These are phyloP conservation scores for Phialophora tarda DNA, from an alignment of 2,329 filamentous ascomycete genomes.

Conservation along the genomic window DNA sequence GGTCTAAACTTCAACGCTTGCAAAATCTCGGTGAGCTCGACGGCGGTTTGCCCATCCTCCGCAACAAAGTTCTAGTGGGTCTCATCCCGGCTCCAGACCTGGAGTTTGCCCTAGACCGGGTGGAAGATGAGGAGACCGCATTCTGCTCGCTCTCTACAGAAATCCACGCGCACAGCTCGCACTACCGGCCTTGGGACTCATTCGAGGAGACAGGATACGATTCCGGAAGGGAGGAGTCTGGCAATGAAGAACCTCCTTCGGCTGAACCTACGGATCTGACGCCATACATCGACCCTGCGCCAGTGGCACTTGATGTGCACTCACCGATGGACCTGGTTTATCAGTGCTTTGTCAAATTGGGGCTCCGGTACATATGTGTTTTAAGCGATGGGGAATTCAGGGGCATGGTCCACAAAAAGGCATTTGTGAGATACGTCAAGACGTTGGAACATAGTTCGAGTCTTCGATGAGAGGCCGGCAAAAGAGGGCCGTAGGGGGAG, in stretches of 20 bases:
- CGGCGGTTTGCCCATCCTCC: conserved; percentile 84
- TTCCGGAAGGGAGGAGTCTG: conserved; percentile 64
- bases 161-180: conserved; percentile 52
- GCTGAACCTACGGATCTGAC: conserved; percentile 82
- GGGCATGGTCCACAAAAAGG: conserved; percentile 96
- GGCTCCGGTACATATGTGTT: conserved; percentile 90
- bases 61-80: conserved; percentile 79
- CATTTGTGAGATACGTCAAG: conserved; percentile 92
- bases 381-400: conserved; percentile 81
- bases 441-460: conserved; percentile 67
- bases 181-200: conserved; percentile 32
- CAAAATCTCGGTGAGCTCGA: conserved; percentile 89
- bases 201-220: conserved; percentile 37
- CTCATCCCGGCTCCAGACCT: conserved; percentile 93
- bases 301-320: conserved; percentile 83
- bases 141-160: conserved; percentile 81
- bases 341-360: conserved; percentile 94
- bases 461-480: conserved; percentile 6
- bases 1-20: conserved; percentile 78
- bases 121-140: conserved; percentile 68
- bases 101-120: conserved; percentile 85
- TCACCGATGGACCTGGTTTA: conserved; percentile 95
- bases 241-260: conserved; percentile 64
- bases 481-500: not conserved
- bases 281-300: conserved; percentile 87